phyloP scores from a whole-genome alignment of 257 asterid species.

The Verbascum thapsus region DNA sequence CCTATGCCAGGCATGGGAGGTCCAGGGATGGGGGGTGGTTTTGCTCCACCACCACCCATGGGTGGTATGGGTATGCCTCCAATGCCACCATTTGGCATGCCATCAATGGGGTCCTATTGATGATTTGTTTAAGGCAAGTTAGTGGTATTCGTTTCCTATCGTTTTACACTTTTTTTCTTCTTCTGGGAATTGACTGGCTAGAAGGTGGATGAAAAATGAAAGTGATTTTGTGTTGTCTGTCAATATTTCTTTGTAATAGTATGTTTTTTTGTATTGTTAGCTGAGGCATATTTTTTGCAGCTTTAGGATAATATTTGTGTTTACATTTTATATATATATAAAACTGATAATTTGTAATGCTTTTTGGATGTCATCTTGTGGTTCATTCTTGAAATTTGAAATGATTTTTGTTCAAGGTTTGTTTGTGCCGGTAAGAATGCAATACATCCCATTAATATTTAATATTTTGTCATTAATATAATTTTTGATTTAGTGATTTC shows the following conservation, averaged over 20 bases:
- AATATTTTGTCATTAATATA: too few relatives aligned
- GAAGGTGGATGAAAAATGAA: conserved; percentile 31
- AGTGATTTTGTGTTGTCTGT: conserved; percentile 41
- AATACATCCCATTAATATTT: too few relatives aligned
- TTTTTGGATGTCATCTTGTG: conserved; percentile 13
- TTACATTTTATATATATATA: conserved; percentile 34
- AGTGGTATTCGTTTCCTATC: conserved; percentile 7
- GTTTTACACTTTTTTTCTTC: neutral
- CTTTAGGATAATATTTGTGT: conserved; percentile 43
- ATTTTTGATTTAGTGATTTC: too few relatives aligned
- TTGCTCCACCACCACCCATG: conserved; percentile 56
- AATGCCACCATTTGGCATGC: conserved; percentile 95
- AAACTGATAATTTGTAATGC: conserved; percentile 22
- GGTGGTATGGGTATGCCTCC: conserved; percentile 95
- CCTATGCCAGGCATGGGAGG: conserved; percentile 87
- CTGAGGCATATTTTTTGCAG: conserved; percentile 70
- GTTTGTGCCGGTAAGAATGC: too few relatives aligned
- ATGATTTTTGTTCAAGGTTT: neutral
- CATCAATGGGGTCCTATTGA: conserved; percentile 92
- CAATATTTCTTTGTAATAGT: conserved; percentile 61
- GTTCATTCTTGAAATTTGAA: conserved; percentile 25
- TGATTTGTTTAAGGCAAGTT: too few relatives aligned
- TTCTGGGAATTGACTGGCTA: conserved; percentile 28
- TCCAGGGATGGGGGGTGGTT: conserved; percentile 72
- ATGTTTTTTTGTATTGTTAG: conserved; percentile 53